Percentiles rank a stretch among this genome's conserved stretches.
Conservation (phyloP, 192 early-diverging fungal species). For the Pilobolus umbonatus region DNA sequence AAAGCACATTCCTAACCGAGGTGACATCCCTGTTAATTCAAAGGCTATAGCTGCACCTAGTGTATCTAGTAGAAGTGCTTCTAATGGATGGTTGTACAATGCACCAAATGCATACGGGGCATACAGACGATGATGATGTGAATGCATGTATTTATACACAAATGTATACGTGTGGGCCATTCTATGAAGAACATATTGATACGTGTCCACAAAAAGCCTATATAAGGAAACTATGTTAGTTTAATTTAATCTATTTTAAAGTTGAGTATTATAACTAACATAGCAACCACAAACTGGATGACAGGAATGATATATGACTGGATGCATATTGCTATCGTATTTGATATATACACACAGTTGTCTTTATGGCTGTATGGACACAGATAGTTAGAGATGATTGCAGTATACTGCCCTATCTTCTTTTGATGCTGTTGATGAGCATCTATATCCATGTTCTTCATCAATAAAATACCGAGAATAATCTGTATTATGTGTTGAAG, state of each 20-base stretch:
- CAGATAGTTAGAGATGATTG: neutral
- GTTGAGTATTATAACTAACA: slow-evolving; percentile 32
- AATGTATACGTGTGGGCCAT: slow-evolving; percentile 64
- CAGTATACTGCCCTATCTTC: neutral
- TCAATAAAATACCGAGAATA: slow-evolving; percentile 29
- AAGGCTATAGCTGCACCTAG: slow-evolving; percentile 62
- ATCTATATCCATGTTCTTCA: slow-evolving; percentile 3
- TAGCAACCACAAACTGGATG: slow-evolving; percentile 43
- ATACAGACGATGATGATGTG: slow-evolving; percentile 70
- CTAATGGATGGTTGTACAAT: slow-evolving; percentile 78
- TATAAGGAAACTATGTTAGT: slow-evolving; percentile 1
- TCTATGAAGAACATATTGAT: slow-evolving; percentile 72
- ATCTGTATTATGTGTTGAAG: slow-evolving; percentile 67
- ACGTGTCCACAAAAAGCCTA: slow-evolving; percentile 48
- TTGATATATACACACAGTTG: neutral
- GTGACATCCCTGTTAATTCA: slow-evolving; percentile 61
- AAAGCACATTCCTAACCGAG: slow-evolving; percentile 60
- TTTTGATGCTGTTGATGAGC: neutral
- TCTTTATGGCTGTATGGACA: neutral
- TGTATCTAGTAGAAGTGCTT: slow-evolving; percentile 72
- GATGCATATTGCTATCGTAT: neutral
- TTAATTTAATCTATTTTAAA: neutral
- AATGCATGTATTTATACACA: slow-evolving; percentile 73
- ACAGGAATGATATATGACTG: slow-evolving; percentile 26
- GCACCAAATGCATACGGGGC: slow-evolving; percentile 78